A percentile compares a stretch with the other conserved stretches of the same genome.
phyloP scores from a whole-genome alignment of 2,329 filamentous ascomycete species.

The Aspergillus awamori region DNA sequence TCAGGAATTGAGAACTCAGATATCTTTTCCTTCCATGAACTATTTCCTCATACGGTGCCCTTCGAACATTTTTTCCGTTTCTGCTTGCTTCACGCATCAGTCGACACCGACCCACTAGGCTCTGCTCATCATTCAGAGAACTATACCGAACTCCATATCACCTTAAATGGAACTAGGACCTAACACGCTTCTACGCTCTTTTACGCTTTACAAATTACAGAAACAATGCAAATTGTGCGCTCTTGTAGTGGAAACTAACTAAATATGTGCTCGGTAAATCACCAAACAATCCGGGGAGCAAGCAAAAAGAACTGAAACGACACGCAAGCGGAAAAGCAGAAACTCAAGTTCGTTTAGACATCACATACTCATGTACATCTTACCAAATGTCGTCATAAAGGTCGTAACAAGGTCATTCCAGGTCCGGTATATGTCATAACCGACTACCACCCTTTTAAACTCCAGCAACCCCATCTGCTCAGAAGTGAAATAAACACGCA shows the following conservation, averaged over 20 bases:
- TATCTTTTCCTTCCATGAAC: background rate
- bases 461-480: conserved; percentile 29
- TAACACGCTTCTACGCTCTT: too few species aligned
- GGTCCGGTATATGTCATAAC: conserved; percentile 31
- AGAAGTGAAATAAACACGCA: conserved; percentile 15
- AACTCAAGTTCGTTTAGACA: conserved; percentile 37
- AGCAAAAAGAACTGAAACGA: conserved; percentile 16
- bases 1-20: background rate
- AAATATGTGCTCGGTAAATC: background rate
- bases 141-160: conserved; percentile 23
- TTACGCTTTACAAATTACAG: background rate
- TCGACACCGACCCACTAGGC: background rate
- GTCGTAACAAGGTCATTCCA: conserved; percentile 39
- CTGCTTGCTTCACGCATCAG: background rate
- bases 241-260: background rate
- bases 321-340: conserved; percentile 23
- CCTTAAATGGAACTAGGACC: background rate
- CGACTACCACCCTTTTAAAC: conserved; percentile 30
- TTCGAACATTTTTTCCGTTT: background rate
- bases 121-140: background rate
- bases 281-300: conserved; percentile 13
- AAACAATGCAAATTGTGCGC: background rate
- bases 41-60: background rate
- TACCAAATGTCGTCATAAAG: conserved; percentile 41
- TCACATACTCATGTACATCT: conserved; percentile 45